Base-by-base conservation (phyloP, 164 flowering plant species). In the Liriodendron chinense region DNA sequence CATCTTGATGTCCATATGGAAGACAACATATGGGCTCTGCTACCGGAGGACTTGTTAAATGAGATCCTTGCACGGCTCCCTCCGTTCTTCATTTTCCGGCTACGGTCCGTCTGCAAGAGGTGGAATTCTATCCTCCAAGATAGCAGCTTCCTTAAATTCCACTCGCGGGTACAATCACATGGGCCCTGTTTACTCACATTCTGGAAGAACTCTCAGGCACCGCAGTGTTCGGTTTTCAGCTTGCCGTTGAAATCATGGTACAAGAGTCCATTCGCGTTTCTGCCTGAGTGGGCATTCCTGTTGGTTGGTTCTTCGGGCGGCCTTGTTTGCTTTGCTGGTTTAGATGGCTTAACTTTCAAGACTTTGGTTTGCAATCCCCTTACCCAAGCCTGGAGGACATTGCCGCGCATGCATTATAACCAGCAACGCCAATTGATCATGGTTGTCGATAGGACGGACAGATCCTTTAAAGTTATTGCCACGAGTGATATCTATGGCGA, bases 261-360 rank as follows among this genome's bases (percentile, higher is more conserved):
- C 75, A 87, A 88, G 77, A 87, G 92, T 59, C 98, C 98, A 0
- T 93, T 93, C 50, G 77, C 78, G 0, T 95, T 93, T 80, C 79
- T 95, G 77, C 98, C 98, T 0, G 86, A 76, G 12, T 95, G 98
- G 98, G 96, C 96, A 1, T 87, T 86, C 69, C 92, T 94, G 98
- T 74, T 93, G 80, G 93, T 95, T 75, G 98, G 98, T 81, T 95
- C 98, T 76, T 92, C 96, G 0, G 91, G 93, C 1, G 98, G 97
- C 14, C 92, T 93, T 65, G 94, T 92, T 75, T 92, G 98, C 77
- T 92, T 94, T 79, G 88, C 97, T 64, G 98, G 98, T 48, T 78
- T 88, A 26, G 98, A 94, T 84, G 95, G 93, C 34, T 71, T 83
- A 50, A 86, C 86, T 59, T 94, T 93, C 78, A 94, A 83, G 77